Base-by-base conservation (phyloP, 768 basidiomycete genomes). In the Suillus discolor region DNA sequence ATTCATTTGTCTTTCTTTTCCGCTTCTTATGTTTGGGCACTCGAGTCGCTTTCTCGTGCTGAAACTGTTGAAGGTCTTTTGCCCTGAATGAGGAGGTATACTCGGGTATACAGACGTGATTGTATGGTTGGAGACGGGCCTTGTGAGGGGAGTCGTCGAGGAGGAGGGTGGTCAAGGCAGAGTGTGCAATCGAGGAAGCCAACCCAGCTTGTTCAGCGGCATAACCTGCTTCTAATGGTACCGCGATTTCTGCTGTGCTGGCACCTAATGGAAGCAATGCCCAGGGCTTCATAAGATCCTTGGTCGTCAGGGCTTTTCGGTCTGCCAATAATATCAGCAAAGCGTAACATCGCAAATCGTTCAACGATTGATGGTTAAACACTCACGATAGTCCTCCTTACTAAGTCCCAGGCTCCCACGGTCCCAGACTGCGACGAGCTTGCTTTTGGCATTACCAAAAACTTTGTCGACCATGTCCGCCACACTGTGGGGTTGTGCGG, bases 401-500 rank as follows among this genome's bases (percentile, higher is more conserved):
- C 78, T 79, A n/a, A 95, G 73, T 0, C 92, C 93, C 0, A 95
- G 76, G 7, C 89, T 90, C 71, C 91, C 91, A 59, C 94, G 81
- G 18, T 91, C 91, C 93, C 93, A 95, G 0, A 93, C 80, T 0
- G 87, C 90, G 18, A 85, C 75, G 6, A 93, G 76, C 20, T 74
- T 70, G 61, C 77, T 77, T 34, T 76, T 72, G 0, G 74, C 62
- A 6, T 77, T 70, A 13, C 81, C 85, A 72, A 94, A 93, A 41
- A 83, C 82, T 42, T 79, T 80, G 25, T 84, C 73, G 0, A 91
- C 89, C 93, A 95, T 94, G 69, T 89, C 87, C 0, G 78, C 75
- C 11, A 93, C 93, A 72, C 86, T 92, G 60, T 89, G 88, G 2
- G 92, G 91, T 71, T 93, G 91, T 5, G 93, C 93, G 3, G 90